A percentile compares a stretch with the other conserved stretches of the same genome.
These are phyloP conservation scores for Penicillium parvum DNA, from an alignment of 495 filamentous ascomycete species.

Conservation along the genomic window DNA sequence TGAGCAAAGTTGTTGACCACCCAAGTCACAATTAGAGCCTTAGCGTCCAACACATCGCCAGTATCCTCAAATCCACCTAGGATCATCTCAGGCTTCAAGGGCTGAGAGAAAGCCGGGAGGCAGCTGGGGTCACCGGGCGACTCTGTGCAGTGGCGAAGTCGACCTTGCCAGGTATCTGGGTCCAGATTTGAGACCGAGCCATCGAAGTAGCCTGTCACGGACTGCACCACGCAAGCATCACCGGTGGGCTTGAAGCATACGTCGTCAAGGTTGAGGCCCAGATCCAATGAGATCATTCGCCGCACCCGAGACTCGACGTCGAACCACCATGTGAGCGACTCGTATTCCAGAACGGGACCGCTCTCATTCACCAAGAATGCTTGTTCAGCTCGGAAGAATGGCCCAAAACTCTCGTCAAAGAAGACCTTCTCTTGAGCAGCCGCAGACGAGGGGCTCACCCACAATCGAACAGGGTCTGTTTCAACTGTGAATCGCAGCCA, in stretches of 20 bases:
- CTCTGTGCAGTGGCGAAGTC: constrained; percentile 64
- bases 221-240: constrained; percentile 87
- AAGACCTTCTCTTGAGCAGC: constrained; percentile 91
- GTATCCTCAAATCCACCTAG: constrained; percentile 72
- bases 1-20: constrained; percentile 87
- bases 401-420: constrained; percentile 92
- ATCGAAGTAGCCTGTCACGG: constrained; percentile 78
- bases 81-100: constrained; percentile 77
- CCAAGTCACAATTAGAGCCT: constrained; percentile 87
- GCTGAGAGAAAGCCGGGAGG: constrained; percentile 81
- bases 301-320: constrained; percentile 75
- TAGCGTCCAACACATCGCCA: constrained; percentile 64
- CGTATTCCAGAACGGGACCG: constrained; percentile 77
- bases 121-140: constrained; percentile 68
- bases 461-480: constrained; percentile 82
- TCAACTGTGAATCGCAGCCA: constrained; percentile 86
- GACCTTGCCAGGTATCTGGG: constrained; percentile 61
- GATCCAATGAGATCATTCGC: constrained; percentile 59
- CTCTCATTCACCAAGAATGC: constrained; percentile 85
- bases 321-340: constrained; percentile 91
- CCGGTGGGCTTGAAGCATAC: constrained; percentile 94
- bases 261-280: constrained; percentile 65
- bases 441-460: constrained; percentile 89
- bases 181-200: constrained; percentile 59
- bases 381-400: constrained; percentile 93